These are phyloP conservation scores for Quercus lobata DNA, from an alignment of 331 rosid species.

Conservation along the genomic window DNA sequence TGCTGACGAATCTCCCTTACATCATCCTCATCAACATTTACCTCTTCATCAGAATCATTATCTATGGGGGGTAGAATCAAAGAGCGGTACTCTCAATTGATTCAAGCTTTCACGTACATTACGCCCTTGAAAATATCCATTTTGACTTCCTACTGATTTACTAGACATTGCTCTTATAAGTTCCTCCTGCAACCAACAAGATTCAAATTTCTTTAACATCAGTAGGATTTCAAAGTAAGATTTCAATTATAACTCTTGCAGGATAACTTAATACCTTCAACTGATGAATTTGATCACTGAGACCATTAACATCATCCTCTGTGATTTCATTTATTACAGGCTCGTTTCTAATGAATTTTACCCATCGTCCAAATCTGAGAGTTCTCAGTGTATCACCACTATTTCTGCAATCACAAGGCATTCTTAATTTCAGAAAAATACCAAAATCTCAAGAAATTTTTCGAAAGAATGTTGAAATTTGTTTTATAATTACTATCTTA, in stretches of 20 bases:
- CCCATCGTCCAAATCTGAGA: constrained; percentile 85
- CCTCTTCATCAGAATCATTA: constrained; percentile 60
- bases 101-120: constrained; percentile 87
- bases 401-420: constrained; percentile 56
- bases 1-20: constrained; percentile 66
- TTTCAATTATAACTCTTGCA: background rate
- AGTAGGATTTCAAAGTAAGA: constrained; percentile 5
- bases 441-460: background rate
- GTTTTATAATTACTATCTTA: background rate
- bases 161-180: constrained; percentile 80
- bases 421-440: constrained; percentile 5
- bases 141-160: constrained; percentile 35
- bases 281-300: constrained; percentile 92
- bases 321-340: constrained; percentile 90
- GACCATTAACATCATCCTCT: constrained; percentile 86
- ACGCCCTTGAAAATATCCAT: constrained; percentile 54
- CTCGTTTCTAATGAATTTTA: constrained; percentile 67
- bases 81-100: constrained; percentile 81
- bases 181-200: constrained; percentile 66
- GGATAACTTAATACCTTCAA: constrained; percentile 58
- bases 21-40: constrained; percentile 62
- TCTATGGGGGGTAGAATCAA: constrained; percentile 57
- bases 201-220: background rate
- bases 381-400: constrained; percentile 66
- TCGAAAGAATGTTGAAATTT: background rate